Percentiles rank a stretch among this genome's conserved stretches.
phyloP scores from a whole-genome alignment of 495 filamentous ascomycete species.

The Penicillium paxilli region DNA sequence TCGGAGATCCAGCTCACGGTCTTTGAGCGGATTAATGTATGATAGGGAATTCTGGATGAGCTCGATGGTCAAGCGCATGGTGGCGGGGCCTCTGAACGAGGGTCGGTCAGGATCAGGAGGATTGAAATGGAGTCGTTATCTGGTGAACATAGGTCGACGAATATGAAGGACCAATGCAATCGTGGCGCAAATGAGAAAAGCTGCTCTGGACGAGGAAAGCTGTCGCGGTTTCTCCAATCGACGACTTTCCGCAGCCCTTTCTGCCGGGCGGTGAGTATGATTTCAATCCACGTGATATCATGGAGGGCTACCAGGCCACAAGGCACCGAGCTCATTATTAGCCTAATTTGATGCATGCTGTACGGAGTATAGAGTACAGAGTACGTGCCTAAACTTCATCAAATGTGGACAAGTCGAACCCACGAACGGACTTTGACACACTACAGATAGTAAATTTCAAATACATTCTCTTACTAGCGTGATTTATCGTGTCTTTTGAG shows the following conservation, averaged over 20 bases:
- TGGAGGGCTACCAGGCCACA: not conserved
- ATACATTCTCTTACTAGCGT: no score
- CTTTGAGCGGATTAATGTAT: slow-evolving; percentile 96
- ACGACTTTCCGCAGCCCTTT: slow-evolving; percentile 24
- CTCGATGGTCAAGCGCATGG: slow-evolving; percentile 92
- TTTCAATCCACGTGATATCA: not conserved
- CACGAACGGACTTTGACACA: no score
- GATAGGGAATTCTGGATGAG: slow-evolving; percentile 88
- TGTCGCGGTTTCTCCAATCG: slow-evolving; percentile 27
- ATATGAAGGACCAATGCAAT: not conserved
- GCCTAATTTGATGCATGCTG: no score
- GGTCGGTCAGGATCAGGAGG: not conserved
- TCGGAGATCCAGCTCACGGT: slow-evolving; percentile 98
- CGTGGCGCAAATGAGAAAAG: slow-evolving; percentile 2
- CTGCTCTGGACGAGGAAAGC: slow-evolving; percentile 10
- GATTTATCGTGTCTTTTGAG: no score
- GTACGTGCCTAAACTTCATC: no score
- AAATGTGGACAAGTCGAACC: no score
- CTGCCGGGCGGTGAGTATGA: slow-evolving; percentile 24
- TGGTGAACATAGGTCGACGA: not conserved
- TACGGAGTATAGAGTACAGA: no score
- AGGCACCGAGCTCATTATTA: no score
- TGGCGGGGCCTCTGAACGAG: slow-evolving; percentile 18
- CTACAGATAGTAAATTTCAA: no score
- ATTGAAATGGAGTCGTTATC: not conserved